Conservation (phyloP, 2,329 filamentous ascomycete species). For the Monosporascus sp. region DNA sequence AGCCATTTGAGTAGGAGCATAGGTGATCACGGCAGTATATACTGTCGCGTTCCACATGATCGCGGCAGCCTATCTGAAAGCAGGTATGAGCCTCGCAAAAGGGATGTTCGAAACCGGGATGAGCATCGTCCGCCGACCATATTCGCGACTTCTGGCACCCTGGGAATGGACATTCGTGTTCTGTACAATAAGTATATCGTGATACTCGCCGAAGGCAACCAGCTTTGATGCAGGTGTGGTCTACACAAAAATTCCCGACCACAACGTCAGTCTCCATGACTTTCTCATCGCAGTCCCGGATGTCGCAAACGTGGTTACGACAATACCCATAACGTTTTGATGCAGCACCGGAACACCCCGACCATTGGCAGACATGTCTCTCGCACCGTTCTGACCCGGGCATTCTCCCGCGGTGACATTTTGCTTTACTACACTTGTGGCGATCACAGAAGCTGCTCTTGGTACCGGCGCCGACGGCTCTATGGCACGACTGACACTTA, state of each 20-base stretch:
- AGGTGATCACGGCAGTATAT: conserved; percentile 10
- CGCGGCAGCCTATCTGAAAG: conserved; percentile 5
- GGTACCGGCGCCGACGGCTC: conserved; percentile 1
- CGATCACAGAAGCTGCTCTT: conserved; percentile 12
- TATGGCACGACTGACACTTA: conserved; percentile 9
- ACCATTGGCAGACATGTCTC: conserved; percentile 9
- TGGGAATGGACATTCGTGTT: conserved; percentile 11
- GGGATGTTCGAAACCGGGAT: conserved; percentile 4
- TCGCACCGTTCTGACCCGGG: conserved; percentile 8
- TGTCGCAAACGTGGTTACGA: conserved; percentile 9
- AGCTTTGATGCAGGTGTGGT: conserved; percentile 8
- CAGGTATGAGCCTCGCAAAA: conserved; percentile 13
- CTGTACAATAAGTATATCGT: conserved; percentile 5
- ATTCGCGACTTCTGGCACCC: conserved; percentile 8
- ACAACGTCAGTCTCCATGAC: neutral
- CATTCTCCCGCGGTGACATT: conserved; percentile 4
- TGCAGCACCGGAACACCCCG: conserved; percentile 6
- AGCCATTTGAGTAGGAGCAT: conserved; percentile 9
- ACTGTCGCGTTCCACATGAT: conserved; percentile 3
- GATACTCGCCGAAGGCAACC: conserved; percentile 5
- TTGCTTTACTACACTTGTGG: conserved; percentile 10
- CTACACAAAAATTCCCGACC: conserved; percentile 4
- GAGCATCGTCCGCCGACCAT: conserved; percentile 5
- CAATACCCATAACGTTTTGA: conserved; percentile 9
- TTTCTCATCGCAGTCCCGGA: conserved; percentile 5